phyloP scores from a whole-genome alignment of 2,329 filamentous ascomycete genomes.

The Neoascochyta sp. region DNA sequence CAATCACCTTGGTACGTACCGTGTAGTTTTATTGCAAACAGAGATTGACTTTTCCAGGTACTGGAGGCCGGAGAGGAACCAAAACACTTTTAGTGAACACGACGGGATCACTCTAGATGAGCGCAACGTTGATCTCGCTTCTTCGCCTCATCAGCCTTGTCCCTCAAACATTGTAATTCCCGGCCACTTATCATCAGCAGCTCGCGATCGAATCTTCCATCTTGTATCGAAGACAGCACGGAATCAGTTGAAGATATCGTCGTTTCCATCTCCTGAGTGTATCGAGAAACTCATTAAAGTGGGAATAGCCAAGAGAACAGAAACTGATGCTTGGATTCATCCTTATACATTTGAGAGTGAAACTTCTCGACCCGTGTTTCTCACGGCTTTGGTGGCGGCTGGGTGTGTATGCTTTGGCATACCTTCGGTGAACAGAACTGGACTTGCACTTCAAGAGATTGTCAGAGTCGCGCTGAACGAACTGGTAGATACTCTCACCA shows the following conservation, averaged over 20 bases:
- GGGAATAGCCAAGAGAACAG: constrained; percentile 30
- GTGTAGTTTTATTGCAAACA: not conserved
- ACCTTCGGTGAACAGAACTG: constrained; percentile 28
- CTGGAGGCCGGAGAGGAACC: constrained; percentile 26
- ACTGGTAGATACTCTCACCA: constrained; percentile 3
- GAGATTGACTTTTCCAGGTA: constrained; percentile 14
- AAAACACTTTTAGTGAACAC: constrained; percentile 29
- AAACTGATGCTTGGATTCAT: constrained; percentile 35
- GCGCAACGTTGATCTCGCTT: constrained; percentile 22
- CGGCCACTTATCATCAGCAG: constrained; percentile 14
- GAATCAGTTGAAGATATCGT: constrained; percentile 23
- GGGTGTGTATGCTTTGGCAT: constrained; percentile 34
- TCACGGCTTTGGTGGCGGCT: constrained; percentile 28
- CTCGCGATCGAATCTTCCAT: constrained; percentile 30
- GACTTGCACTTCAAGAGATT: constrained; percentile 29
- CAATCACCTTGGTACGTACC: constrained; percentile 13
- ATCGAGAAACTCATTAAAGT: constrained; percentile 31
- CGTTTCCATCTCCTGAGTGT: constrained; percentile 29
- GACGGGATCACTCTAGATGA: constrained; percentile 24
- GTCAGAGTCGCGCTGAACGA: constrained; percentile 25
- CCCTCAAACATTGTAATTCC: constrained; percentile 21
- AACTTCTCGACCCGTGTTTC: constrained; percentile 19
- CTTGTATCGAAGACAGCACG: constrained; percentile 28
- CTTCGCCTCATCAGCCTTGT: constrained; percentile 27
- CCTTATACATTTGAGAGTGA: constrained; percentile 28